Base-by-base conservation (phyloP, 768 basidiomycete genomes). In the Podaxis carcinomalis region DNA sequence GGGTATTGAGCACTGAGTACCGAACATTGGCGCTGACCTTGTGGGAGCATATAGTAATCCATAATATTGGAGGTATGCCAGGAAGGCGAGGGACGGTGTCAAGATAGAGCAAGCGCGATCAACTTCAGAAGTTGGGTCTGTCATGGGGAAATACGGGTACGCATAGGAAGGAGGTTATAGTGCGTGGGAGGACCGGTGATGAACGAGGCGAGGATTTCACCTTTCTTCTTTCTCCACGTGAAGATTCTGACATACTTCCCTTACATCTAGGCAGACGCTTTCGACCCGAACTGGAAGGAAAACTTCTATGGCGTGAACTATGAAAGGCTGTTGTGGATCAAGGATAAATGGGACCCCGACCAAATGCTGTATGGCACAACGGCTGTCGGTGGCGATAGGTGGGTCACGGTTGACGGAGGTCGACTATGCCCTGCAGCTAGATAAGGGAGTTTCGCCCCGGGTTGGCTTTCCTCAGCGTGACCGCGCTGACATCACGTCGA, bases 311-410 rank as follows among this genome's bases (percentile, higher is more conserved):
- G 66, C 1, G 23, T 35, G 7, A 67, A 67, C 42, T 67, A 67
- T 47, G 52, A 57, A 2, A 59, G 42, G 13, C 56, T 67, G 1
- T 9, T 67, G 3, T 40, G 32, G 16, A 63, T 65, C 23, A 67
- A 67, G 27, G 53, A 65, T 16, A 61, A 40, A 7, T 67, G 59
- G 49, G 66, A 67, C 25, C 62, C 66, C 4, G 50, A 53, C 25
- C 62, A 65, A 35, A 51, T 63, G 14, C n/a, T 67, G 39, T 67
- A 67, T 36, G 66, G 66, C 39, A 56, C 62, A 27, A 67, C 66
- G 3, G 66, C 66, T 5, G 66, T 67, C 1, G 64, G 61, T 16
- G 64, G 64, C 4, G 64, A 62, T 35, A 57, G 58, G n/a, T 63
- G 57, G 62, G 57, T 63, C 19, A 53, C 51, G 11, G 57, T 49